Conservation (phyloP, 331 rosid genomes). For the Malus hybrid region DNA sequence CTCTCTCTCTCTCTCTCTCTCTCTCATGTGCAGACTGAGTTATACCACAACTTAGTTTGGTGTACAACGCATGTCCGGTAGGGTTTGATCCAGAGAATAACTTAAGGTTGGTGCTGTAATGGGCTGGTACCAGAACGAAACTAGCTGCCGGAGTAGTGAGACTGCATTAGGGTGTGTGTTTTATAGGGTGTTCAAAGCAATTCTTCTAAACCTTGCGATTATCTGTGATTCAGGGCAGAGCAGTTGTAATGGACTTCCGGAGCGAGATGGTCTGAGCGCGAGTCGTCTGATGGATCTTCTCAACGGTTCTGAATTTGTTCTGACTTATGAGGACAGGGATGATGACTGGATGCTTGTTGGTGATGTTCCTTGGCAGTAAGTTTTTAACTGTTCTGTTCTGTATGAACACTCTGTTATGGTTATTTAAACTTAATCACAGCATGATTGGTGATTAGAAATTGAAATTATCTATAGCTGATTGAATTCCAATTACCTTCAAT, state of each 20-base stretch:
- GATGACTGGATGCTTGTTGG: conserved; percentile 99
- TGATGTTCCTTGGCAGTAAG: conserved; percentile 98
- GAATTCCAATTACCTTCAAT: background rate
- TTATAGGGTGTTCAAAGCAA: background rate
- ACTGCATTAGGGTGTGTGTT: background rate
- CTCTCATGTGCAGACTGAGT: background rate
- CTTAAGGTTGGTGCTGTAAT: background rate
- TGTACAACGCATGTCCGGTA: background rate
- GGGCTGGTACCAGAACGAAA: too few relatives aligned
- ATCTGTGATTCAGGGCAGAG: conserved; percentile 59
- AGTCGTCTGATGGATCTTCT: conserved; percentile 82
- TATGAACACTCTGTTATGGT: background rate
- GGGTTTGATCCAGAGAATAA: background rate
- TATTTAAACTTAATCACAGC: background rate
- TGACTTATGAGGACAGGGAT: conserved; percentile 89
- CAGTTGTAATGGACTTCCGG: conserved; percentile 55
- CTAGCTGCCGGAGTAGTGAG: too few relatives aligned
- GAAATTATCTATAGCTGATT: background rate
- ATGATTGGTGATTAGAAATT: background rate
- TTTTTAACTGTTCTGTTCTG: conserved; percentile 2
- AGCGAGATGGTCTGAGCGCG: conserved; percentile 64
- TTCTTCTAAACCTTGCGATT: background rate
- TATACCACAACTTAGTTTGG: background rate
- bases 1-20: background rate
- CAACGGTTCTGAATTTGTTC: conserved; percentile 75